phyloP scores from a whole-genome alignment of 345 rosid genomes.

The thale cress (Arabidopsis thaliana) region TAIR10.1 NC_003070.9:26798501-26799000 shows the following conservation, averaged over 20 bases:
- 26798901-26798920: background rate
- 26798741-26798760: conserved; percentile 74
- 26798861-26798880: conserved; percentile 42
- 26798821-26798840: conserved; percentile 81
- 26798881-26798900: background rate
- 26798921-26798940: conserved; percentile 2
- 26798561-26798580: conserved; percentile 70
- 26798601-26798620: conserved; percentile 81
- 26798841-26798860: conserved; percentile 93
- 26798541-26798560: conserved; percentile 59
- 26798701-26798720: conserved; percentile 95
- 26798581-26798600: conserved; percentile 83
- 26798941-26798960: background rate
- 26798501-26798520: conserved; percentile 94
- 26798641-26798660: conserved; percentile 96
- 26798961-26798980: conserved; percentile 9
- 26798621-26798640: conserved; percentile 69
- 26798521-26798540: conserved; percentile 76
- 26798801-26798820: conserved; percentile 55
- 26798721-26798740: conserved; percentile 77
- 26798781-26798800: conserved; percentile 96
- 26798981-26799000: conserved; percentile 16
- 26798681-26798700: conserved; percentile 73
- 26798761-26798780: conserved; percentile 76
- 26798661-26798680: conserved; percentile 66